Evolutionary conservation across 306 rosid species (phyloP).

Genomic region (Spatholobus suberectus): DNA sequence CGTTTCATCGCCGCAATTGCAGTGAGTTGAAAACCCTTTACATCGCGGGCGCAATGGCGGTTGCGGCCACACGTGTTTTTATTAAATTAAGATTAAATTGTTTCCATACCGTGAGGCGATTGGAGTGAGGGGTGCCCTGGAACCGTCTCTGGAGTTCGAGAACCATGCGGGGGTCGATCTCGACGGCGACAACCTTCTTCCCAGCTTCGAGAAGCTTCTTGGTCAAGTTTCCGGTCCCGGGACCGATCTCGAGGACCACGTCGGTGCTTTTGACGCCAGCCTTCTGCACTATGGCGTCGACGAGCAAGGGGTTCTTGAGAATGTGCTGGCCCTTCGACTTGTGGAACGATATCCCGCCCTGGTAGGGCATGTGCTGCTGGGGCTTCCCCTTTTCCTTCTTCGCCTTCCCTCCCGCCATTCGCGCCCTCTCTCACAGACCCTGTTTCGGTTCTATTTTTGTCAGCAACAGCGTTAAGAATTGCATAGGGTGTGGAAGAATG

Average conservation of each 20-base stretch:
- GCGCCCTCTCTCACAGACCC: too few species aligned
- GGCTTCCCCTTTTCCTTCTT: constrained; percentile 53
- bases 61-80: too few species aligned
- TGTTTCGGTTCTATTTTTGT: too few species aligned
- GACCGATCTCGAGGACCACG: constrained; percentile 56
- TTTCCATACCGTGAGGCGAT: constrained; percentile 68
- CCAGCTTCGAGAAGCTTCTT: constrained; percentile 65
- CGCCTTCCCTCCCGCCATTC: constrained; percentile 55
- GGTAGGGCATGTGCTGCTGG: constrained; percentile 46
- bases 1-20: too few species aligned
- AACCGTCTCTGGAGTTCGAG: constrained; percentile 81
- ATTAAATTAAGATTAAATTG: too few species aligned
- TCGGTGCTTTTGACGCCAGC: constrained; percentile 56
- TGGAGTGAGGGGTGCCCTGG: constrained; percentile 75
- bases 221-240: constrained; percentile 56
- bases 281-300: constrained; percentile 52
- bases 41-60: too few species aligned
- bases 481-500: too few species aligned
- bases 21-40: too few species aligned
- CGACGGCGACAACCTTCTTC: constrained; percentile 79
- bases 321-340: constrained; percentile 59
- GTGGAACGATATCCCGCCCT: constrained; percentile 56
- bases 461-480: too few species aligned
- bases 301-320: constrained; percentile 53
- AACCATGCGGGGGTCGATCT: constrained; percentile 94